Percentiles rank a stretch among this genome's conserved stretches.
phyloP scores from a whole-genome alignment of 169 alveolate genomes.

The Eimeria praecox region DNA sequence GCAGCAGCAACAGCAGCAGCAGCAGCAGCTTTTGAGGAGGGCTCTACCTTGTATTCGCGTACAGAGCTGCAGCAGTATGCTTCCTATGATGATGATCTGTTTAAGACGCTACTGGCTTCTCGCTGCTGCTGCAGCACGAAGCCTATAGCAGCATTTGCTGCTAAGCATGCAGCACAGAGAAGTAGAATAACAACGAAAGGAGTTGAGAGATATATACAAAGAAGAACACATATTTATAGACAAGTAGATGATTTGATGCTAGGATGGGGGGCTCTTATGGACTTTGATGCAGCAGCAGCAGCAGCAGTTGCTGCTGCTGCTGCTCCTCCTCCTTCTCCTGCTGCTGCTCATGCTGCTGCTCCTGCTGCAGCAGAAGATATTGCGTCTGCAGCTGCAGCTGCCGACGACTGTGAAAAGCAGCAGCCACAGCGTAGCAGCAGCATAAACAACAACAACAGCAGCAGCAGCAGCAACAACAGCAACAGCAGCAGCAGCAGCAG shows the following conservation, averaged over 20 bases:
- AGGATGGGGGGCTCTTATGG: constrained; percentile 39
- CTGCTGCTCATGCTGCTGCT: background rate
- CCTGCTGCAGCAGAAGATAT: background rate
- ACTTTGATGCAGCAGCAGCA: constrained; percentile 58
- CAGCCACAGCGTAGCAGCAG: background rate
- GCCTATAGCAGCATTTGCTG: constrained; percentile 55
- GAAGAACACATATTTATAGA: constrained; percentile 31
- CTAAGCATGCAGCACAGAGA: constrained; percentile 49
- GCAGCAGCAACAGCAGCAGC: no score
- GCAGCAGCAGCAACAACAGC: background rate
- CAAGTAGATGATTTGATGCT: constrained; percentile 30
- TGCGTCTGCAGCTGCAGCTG: background rate
- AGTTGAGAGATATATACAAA: background rate
- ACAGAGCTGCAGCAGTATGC: constrained; percentile 6
- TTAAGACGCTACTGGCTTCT: background rate
- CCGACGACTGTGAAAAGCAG: background rate
- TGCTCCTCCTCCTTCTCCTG: background rate
- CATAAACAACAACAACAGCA: no score
- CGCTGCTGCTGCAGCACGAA: constrained; percentile 45
- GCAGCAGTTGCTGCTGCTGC: constrained; percentile 59
- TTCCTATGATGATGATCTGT: constrained; percentile 23
- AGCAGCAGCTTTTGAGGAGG: no score
- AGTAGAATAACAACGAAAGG: constrained; percentile 22
- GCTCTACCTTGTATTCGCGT: background rate
- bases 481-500: constrained; percentile 9